Evolutionary conservation across 2,329 filamentous ascomycete genomes (phyloP).

Genomic region (Periconia sp.): DNA sequence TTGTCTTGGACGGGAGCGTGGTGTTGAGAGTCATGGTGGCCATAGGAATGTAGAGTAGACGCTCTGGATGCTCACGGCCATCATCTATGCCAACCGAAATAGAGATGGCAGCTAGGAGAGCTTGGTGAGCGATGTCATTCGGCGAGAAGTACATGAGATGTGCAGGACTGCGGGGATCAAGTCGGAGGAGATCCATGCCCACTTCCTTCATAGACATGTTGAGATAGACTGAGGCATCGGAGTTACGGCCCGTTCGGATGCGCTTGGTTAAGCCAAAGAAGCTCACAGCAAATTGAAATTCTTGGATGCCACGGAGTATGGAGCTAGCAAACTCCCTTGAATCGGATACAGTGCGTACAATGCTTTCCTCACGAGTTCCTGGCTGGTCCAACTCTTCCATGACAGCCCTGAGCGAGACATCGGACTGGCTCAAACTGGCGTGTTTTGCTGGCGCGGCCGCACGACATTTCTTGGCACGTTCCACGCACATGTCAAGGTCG

Average conservation of each 20-base stretch:
- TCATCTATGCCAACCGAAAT: conserved; percentile 92
- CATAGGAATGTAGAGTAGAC: conserved; percentile 94
- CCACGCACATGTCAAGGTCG: conserved; percentile 72
- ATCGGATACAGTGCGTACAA: conserved; percentile 85
- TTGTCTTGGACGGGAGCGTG: conserved; percentile 90
- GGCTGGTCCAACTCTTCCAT: conserved; percentile 75
- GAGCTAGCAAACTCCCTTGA: conserved; percentile 92
- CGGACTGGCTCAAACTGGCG: conserved; percentile 46
- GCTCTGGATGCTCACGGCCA: conserved; percentile 82
- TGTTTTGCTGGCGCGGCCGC: conserved; percentile 18
- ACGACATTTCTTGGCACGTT: conserved; percentile 59
- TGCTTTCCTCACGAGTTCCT: conserved; percentile 68
- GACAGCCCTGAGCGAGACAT: conserved; percentile 74
- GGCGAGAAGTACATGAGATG: conserved; percentile 98
- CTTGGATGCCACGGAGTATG: conserved; percentile 88
- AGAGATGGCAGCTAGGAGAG: conserved; percentile 87
- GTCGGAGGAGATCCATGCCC: conserved; percentile 86
- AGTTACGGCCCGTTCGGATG: conserved; percentile 70
- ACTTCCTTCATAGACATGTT: conserved; percentile 97
- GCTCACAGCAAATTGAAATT: conserved; percentile 93
- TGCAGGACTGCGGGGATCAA: conserved; percentile 90
- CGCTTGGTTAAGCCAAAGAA: conserved; percentile 86
- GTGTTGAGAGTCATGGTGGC: conserved; percentile 94
- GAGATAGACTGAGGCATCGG: conserved; percentile 74
- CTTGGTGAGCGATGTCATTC: conserved; percentile 93